These are phyloP conservation scores for Penicilliopsis zonata DNA, from an alignment of 495 filamentous ascomycete genomes.

Conservation along the genomic window DNA sequence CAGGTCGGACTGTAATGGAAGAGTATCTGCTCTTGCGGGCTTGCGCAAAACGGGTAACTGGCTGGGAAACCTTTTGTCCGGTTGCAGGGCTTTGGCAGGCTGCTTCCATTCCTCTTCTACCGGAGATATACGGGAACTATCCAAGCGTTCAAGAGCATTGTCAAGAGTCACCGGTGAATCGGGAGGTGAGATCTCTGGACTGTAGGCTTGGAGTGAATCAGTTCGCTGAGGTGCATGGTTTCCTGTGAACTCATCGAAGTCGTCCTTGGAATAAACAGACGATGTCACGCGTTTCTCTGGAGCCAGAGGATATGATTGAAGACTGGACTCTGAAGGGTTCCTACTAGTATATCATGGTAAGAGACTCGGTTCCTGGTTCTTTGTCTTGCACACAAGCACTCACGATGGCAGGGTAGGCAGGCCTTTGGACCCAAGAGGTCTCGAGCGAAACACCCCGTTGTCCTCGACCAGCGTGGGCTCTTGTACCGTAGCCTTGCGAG, in stretches of 20 bases:
- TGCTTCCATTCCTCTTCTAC: conserved; percentile 22
- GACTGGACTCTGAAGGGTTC: conserved; percentile 3
- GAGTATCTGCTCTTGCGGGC: conserved; percentile 1
- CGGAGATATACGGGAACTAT: conserved; percentile 34
- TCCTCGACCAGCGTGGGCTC: conserved; percentile 32
- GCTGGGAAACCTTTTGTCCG: conserved; percentile 10
- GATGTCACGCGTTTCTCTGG: conserved; percentile 11
- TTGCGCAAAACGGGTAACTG: conserved; percentile 13
- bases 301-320: conserved; percentile 4
- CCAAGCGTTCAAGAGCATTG: conserved; percentile 10
- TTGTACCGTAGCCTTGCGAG: conserved; percentile 29
- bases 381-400: conserved; percentile 5
- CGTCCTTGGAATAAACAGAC: conserved; percentile 17
- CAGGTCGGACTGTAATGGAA: conserved; percentile 2
- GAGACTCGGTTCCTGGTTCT: neutral
- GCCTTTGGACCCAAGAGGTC: conserved; percentile 20
- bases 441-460: neutral
- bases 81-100: conserved; percentile 2
- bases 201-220: neutral
- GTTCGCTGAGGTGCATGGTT: neutral
- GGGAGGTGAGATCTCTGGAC: conserved; percentile 33
- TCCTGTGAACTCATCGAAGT: neutral
- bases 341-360: conserved; percentile 4
- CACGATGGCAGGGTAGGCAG: conserved; percentile 32
- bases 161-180: conserved; percentile 19